phyloP scores from a whole-genome alignment of 2,329 filamentous ascomycete genomes.

The Drechslera avenae region DNA sequence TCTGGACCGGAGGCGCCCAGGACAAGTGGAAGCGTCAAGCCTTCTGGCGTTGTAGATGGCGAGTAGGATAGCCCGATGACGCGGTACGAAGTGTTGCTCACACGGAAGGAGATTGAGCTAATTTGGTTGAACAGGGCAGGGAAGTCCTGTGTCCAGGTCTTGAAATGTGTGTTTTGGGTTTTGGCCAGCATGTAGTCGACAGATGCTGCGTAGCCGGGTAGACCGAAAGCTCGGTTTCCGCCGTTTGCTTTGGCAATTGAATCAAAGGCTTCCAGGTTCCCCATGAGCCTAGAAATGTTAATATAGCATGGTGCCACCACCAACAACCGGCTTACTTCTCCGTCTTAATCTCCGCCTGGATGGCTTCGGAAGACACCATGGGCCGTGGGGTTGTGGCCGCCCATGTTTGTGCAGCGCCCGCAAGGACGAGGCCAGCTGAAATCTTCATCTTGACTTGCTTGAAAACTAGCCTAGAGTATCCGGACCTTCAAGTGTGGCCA shows the following conservation, averaged over 20 bases:
- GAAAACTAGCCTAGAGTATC: too few relatives aligned
- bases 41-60: conserved; percentile 54
- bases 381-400: conserved; percentile 28
- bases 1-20: conserved; percentile 48
- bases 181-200: conserved; percentile 62
- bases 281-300: conserved; percentile 52
- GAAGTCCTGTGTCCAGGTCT: conserved; percentile 58
- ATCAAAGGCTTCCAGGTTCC: conserved; percentile 61
- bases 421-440: conserved; percentile 28
- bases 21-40: conserved; percentile 50
- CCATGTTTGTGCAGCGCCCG: conserved; percentile 32
- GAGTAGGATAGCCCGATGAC: conserved; percentile 55
- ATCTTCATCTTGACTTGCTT: conserved; percentile 33
- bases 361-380: conserved; percentile 45
- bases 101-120: conserved; percentile 49
- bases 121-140: conserved; percentile 53
- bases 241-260: conserved; percentile 61
- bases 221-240: conserved; percentile 65
- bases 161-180: conserved; percentile 48
- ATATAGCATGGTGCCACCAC: background rate
- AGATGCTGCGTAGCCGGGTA: conserved; percentile 64
- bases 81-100: conserved; percentile 46
- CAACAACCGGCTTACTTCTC: conserved; percentile 34
- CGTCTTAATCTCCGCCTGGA: conserved; percentile 50
- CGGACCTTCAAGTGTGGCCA: background rate